Evolutionary conservation across 352 stramenopile genomes (phyloP), one percentile per base, ranked within the genome.

Genomic region (Globisporangium heterothallicum): DNA sequence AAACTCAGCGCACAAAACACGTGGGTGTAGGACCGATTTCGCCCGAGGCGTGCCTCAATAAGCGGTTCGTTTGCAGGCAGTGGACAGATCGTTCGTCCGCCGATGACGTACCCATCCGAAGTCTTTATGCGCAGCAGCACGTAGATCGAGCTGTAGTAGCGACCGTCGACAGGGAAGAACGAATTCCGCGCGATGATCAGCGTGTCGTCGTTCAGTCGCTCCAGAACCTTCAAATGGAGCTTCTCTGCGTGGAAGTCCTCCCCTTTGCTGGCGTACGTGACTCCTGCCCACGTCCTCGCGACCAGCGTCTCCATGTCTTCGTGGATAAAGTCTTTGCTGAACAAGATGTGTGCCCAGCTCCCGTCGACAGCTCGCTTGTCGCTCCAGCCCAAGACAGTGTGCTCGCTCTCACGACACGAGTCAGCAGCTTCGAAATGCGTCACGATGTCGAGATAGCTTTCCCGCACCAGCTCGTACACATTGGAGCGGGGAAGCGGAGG

Each of bases 311-410:
- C 58, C 8, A 55, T 40, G 12, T 27, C 46, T 26, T 76, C 63
- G n/a, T 68, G 50, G 5, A 53, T 42, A 42, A 81, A 78, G 26
- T 63, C 58, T 51, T 78, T 81, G 14, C 56, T 65, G 46, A 76
- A 58, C 25, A 66, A 54, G 42, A 74, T 78, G 45, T 70, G 57
- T 16, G 62, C 63, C 68, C 65, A 81, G 16, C 52, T 50, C 16
- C 41, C 36, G 8, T 69, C 57, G 24, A 81, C 55, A 0, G 47
- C 59, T 24, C 70, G 65, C 45, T 66, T 63, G 51, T 74, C 62
- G 4, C 41, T 53, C 70, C 70, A 81, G 16, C 67, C 70, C 2
- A 81, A 51, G 19, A 81, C 61, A 1, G 45, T n/a, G 41, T 73
- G 30, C n/a, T 19, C 45, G 24, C 18, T 40, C 35, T 29, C 8